Percentiles rank a stretch among this genome's conserved stretches.
Conservation (phyloP, 768 basidiomycete genomes). For the Xerocomellus amylosporus region DNA sequence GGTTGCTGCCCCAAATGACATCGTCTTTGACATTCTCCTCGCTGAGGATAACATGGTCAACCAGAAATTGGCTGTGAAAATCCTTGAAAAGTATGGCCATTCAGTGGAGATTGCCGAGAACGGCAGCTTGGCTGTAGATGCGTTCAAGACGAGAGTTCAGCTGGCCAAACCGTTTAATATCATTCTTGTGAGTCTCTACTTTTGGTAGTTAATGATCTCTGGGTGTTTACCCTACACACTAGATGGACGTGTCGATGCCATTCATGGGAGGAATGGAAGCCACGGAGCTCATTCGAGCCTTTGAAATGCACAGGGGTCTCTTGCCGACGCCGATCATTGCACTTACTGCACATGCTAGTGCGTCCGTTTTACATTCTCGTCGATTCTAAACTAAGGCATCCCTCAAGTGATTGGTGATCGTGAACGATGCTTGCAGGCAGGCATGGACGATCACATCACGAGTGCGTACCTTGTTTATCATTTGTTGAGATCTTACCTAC, state of each 20-base stretch:
- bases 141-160: slow-evolving; percentile 75
- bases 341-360: slow-evolving; percentile 94
- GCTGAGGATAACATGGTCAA: slow-evolving; percentile 97
- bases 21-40: slow-evolving; percentile 87
- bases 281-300: slow-evolving; percentile 85
- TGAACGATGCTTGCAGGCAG: slow-evolving; percentile 72
- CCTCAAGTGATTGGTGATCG: slow-evolving; percentile 81
- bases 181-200: slow-evolving; percentile 66
- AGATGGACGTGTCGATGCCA: slow-evolving; percentile 99
- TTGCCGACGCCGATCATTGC: slow-evolving; percentile 89
- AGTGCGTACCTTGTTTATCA: slow-evolving; percentile 45
- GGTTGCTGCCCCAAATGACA: slow-evolving; percentile 80
- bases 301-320: slow-evolving; percentile 70
- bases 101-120: slow-evolving; percentile 97
- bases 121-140: slow-evolving; percentile 89
- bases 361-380: slow-evolving; percentile 33
- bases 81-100: slow-evolving; percentile 94
- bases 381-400: slow-evolving; percentile 5
- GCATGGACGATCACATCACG: slow-evolving; percentile 82
- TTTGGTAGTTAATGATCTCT: not conserved
- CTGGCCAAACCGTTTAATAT: slow-evolving; percentile 82
- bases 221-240: slow-evolving; percentile 2
- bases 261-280: slow-evolving; percentile 99
- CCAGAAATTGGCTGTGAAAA: slow-evolving; percentile 94
- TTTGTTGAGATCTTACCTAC: not conserved